Base-by-base conservation (phyloP, 352 stramenopile genomes). In the Pelagophyceae sp. region DNA sequence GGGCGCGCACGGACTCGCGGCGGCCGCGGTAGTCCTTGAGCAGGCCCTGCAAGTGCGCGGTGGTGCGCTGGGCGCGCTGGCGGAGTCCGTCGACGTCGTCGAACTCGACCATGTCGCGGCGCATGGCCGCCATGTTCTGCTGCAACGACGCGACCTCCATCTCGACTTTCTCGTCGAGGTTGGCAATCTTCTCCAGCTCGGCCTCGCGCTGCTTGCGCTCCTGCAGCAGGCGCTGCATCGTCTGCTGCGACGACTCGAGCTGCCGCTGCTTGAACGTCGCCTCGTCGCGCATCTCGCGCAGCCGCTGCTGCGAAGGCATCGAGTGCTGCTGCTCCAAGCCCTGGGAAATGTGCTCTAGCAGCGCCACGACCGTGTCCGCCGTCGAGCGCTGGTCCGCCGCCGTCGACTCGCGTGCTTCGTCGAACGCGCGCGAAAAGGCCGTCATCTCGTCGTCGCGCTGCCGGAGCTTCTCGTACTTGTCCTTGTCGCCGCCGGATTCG, bases 361-460 rank as follows among this genome's bases (percentile, higher is more conserved):
- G 78, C 50, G 90, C 90, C 23, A 96, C 85, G 45, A 96, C 91
- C 77, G 93, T 89, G 5, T 85, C 78, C 79, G 95, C 89, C 35
- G 87, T 76, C 23, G 40, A 70, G 58, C 79, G 40, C 37, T 88
- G 82, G 50, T 85, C 80, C 38, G 87, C 78, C 45, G 90, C 45
- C 67, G 92, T 89, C 1, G 87, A 82, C 2, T 88, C 84, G 54
- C 88, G 91, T 35, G 90, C 90, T 20, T 81, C 81, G 31, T 92
- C 88, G 72, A 93, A 96, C 3, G 79, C 81, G 33, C 94, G 89
- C 0, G 96, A 85, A 77, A 96, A 96, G 33, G 83, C 63, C 15
- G 88, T 95, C 92, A 96, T 96, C 81, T 96, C 91, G 78, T 92
- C 87, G 83, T 96, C 92, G 35, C 89, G 85, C 83, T 94, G 86